These are phyloP conservation scores for Euphrasia arctica DNA, from an alignment of 305 asterid species.

Conservation along the genomic window DNA sequence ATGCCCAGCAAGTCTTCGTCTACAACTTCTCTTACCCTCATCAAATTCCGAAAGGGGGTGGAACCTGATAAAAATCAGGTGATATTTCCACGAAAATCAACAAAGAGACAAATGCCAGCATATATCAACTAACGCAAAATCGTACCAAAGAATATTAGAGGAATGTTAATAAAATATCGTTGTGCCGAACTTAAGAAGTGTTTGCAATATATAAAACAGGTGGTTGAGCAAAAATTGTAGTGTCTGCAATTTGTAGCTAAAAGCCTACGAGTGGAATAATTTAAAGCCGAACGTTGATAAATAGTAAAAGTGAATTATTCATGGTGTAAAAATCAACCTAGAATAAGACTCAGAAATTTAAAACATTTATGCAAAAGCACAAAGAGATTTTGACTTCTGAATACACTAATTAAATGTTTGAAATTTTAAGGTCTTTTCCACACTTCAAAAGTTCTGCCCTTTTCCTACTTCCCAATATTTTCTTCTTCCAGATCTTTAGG, in stretches of 20 bases:
- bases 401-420: neutral
- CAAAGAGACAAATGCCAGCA: constrained; percentile 7
- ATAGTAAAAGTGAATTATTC: neutral
- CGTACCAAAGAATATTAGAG: neutral
- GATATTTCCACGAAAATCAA: constrained; percentile 9
- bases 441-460: too few relatives aligned
- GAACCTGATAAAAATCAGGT: constrained; percentile 50
- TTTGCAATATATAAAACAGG: neutral
- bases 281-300: neutral
- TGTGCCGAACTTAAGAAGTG: neutral
- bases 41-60: constrained; percentile 91
- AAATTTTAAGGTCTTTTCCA: too few relatives aligned
- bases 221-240: neutral
- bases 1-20: constrained; percentile 97
- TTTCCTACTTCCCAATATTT: too few relatives aligned
- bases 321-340: neutral
- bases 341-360: neutral
- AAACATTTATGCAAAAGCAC: neutral
- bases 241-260: neutral
- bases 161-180: neutral
- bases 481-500: neutral
- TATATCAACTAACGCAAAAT: constrained; percentile 8
- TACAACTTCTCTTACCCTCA: constrained; percentile 96
- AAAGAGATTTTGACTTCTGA: neutral
- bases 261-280: neutral